These are phyloP conservation scores for Scedosporium minutisporum DNA, from an alignment of 2,329 filamentous ascomycete genomes.

Conservation along the genomic window DNA sequence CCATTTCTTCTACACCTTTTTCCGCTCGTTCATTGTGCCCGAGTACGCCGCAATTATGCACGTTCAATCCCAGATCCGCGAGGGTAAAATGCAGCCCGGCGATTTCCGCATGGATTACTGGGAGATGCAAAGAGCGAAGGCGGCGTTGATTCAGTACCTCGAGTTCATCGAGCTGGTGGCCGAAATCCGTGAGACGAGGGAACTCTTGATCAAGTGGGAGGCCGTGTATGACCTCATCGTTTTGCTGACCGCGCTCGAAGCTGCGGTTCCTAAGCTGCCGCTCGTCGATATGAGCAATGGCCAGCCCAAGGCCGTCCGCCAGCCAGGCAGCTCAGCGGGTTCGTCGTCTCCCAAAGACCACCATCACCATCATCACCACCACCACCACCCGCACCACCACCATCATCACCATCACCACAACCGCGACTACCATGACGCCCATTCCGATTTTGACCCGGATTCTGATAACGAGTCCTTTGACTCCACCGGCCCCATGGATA, in stretches of 20 bases:
- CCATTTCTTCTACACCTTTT: conserved; percentile 87
- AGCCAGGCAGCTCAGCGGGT: conserved; percentile 16
- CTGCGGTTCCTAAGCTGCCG: conserved; percentile 74
- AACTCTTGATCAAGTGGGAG: conserved; percentile 84
- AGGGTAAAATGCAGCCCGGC: conserved; percentile 62
- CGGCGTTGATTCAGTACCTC: conserved; percentile 87
- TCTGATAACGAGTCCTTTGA: conserved; percentile 9
- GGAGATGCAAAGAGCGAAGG: conserved; percentile 96
- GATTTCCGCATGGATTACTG: conserved; percentile 92
- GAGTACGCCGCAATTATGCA: conserved; percentile 93
- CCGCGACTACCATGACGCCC: neutral
- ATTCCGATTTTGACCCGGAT: conserved; percentile 3
- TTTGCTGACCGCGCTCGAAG: conserved; percentile 77
- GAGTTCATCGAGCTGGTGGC: conserved; percentile 88
- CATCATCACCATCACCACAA: conserved; percentile 22
- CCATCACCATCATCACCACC: conserved; percentile 14
- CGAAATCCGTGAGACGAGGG: conserved; percentile 74
- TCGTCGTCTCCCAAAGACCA: conserved; percentile 17
- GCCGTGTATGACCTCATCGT: conserved; percentile 81
- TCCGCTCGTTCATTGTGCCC: conserved; percentile 84
- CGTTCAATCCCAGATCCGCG: conserved; percentile 80
- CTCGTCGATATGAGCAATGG: conserved; percentile 33
- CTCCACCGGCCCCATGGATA: conserved; percentile 33
- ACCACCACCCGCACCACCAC: conserved; percentile 10
- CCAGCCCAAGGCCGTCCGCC: conserved; percentile 21